Conservation (phyloP, 1,284 basidiomycete species). For the Xerocomus minutiporus region DNA sequence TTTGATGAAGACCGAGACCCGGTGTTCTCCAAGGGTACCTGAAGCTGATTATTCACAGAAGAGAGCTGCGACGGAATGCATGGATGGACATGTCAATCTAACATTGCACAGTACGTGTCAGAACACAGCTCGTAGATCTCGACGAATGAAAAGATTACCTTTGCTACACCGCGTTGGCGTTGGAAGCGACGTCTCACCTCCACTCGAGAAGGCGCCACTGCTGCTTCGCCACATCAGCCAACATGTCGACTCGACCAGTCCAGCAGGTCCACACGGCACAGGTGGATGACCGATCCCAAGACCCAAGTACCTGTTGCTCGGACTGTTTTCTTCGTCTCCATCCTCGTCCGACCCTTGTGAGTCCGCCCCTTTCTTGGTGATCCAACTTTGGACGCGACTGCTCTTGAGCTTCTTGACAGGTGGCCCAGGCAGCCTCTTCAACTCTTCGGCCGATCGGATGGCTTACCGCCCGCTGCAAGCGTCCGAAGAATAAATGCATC, state of each 20-base stretch:
- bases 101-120: background rate
- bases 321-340: conserved; percentile 39
- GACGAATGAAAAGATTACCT: conserved; percentile 18
- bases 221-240: conserved; percentile 71
- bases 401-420: conserved; percentile 73
- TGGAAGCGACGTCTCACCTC: conserved; percentile 58
- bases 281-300: conserved; percentile 62
- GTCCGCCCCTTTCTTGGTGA: conserved; percentile 26
- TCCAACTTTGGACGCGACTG: conserved; percentile 64
- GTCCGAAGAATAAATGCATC: conserved; percentile 70
- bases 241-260: conserved; percentile 41
- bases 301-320: conserved; percentile 52
- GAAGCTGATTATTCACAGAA: conserved; percentile 33
- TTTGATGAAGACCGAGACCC: too few species aligned
- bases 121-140: too few species aligned
- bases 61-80: conserved; percentile 37
- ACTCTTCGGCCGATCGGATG: conserved; percentile 36
- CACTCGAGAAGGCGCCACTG: conserved; percentile 71
- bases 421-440: conserved; percentile 69
- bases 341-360: too few species aligned
- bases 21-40: too few species aligned
- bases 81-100: conserved; percentile 51
- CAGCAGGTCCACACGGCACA: conserved; percentile 30
- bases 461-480: conserved; percentile 54
- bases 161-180: conserved; percentile 55